Evolutionary conservation across 1,284 basidiomycete species (phyloP).

Genomic region (Cutaneotrichosporon cyanovorans): DNA sequence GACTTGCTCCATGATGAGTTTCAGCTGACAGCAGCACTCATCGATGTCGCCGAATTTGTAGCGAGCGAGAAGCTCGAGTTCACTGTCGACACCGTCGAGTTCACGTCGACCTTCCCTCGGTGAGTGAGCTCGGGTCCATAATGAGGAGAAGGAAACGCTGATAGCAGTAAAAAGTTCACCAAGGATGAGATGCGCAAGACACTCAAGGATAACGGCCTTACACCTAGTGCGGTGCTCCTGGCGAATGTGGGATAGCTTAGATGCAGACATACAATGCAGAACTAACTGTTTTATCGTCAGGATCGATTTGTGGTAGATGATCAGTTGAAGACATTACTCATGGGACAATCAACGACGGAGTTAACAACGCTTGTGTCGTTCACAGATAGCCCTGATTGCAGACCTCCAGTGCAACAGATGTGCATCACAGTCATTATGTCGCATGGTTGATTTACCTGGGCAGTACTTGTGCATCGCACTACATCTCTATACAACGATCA

Average conservation of each 20-base stretch:
- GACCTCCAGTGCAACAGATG: neutral
- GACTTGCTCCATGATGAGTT: constrained; percentile 49
- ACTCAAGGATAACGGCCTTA: constrained; percentile 44
- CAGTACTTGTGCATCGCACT: too few species aligned
- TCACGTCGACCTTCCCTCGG: constrained; percentile 78
- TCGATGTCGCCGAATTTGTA: constrained; percentile 77
- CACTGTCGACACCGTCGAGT: constrained; percentile 64
- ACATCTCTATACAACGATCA: constrained; percentile 9
- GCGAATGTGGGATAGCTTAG: constrained; percentile 22
- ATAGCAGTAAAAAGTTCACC: constrained; percentile 37
- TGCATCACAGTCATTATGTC: neutral
- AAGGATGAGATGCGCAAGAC: constrained; percentile 40
- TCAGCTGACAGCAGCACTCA: constrained; percentile 53
- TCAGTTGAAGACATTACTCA: neutral
- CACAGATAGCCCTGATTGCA: too few species aligned
- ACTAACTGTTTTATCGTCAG: too few species aligned
- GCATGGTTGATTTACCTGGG: too few species aligned
- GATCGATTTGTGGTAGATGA: too few species aligned
- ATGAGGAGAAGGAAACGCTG: neutral
- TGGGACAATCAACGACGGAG: too few species aligned
- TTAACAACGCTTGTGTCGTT: too few species aligned
- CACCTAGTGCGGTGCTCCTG: constrained; percentile 43
- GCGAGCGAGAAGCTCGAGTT: constrained; percentile 63
- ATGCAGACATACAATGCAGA: too few species aligned
- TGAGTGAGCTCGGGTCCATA: constrained; percentile 35